Conservation (phyloP, 805 yeast species). For the Candida broadrunensis region DNA sequence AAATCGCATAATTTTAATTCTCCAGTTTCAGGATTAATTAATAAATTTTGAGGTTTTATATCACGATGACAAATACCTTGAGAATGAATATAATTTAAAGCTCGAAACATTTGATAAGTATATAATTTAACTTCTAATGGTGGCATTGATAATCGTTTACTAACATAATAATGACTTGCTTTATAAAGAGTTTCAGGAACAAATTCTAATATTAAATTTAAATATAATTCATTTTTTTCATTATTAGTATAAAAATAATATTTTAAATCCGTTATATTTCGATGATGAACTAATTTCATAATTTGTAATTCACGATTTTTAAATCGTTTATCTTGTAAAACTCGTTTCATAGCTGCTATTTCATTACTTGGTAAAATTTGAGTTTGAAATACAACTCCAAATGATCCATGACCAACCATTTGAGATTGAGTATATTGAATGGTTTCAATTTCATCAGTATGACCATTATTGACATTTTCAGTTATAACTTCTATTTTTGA, state of each 20-base stretch:
- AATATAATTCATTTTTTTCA: conserved; percentile 75
- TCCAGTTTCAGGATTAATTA: conserved; percentile 83
- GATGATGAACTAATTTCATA: conserved; percentile 85
- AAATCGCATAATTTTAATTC: conserved; percentile 92
- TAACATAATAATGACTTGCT: conserved; percentile 80
- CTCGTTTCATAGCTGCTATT: conserved; percentile 90
- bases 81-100: conserved; percentile 75
- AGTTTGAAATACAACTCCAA: conserved; percentile 95
- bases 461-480: conserved; percentile 72
- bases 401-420: conserved; percentile 99
- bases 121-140: conserved; percentile 82
- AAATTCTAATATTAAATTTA: conserved; percentile 85
- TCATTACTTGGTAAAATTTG: conserved; percentile 69
- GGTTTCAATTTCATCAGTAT: conserved; percentile 56
- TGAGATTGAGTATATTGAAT: conserved; percentile 78
- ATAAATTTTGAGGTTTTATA: conserved; percentile 84
- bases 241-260: conserved; percentile 79
- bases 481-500: conserved; percentile 47
- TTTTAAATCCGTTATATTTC: conserved; percentile 81
- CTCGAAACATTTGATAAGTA: conserved; percentile 72
- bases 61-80: conserved; percentile 89
- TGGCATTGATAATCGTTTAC: conserved; percentile 79
- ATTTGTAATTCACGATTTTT: conserved; percentile 93
- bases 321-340: conserved; percentile 92
- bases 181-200: conserved; percentile 96